These are phyloP conservation scores for Thermochaetoides thermophila DNA, from an alignment of 495 filamentous ascomycete species.

Conservation along the genomic window DNA sequence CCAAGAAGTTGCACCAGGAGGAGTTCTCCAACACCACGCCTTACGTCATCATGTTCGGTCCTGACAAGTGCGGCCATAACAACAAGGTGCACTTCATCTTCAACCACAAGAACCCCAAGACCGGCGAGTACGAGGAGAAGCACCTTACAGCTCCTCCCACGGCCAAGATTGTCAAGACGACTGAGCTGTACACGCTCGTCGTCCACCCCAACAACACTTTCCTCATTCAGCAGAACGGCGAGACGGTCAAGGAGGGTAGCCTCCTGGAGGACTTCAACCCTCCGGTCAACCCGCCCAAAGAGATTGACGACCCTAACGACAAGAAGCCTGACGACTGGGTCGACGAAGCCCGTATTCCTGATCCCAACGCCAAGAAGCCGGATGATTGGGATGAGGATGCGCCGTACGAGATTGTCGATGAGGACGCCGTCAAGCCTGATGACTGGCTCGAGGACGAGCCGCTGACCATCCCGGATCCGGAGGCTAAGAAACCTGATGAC, in stretches of 20 bases:
- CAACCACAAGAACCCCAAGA: conserved; percentile 99
- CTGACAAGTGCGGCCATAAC: conserved; percentile 97
- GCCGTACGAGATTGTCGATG: conserved; percentile 86
- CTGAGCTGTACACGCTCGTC: conserved; percentile 88
- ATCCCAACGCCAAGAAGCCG: conserved; percentile 90
- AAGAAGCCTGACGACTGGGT: conserved; percentile 93
- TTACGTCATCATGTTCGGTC: conserved; percentile 99
- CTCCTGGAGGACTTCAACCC: conserved; percentile 92
- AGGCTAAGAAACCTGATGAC: conserved; percentile 96
- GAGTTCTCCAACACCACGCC: conserved; percentile 97
- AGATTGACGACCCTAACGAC: conserved; percentile 95
- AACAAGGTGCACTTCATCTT: conserved; percentile 99
- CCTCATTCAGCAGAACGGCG: conserved; percentile 79
- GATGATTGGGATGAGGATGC: conserved; percentile 99
- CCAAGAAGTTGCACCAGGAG: conserved; percentile 87
- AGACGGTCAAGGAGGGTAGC: conserved; percentile 69
- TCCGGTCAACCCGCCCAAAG: conserved; percentile 82
- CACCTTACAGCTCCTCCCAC: conserved; percentile 74
- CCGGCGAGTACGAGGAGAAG: conserved; percentile 99
- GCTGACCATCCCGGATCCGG: conserved; percentile 74
- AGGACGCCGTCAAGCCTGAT: conserved; percentile 79
- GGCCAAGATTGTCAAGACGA: conserved; percentile 78
- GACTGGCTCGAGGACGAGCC: conserved; percentile 96
- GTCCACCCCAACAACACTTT: conserved; percentile 92
- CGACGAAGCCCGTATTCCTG: conserved; percentile 75